Base-by-base conservation (phyloP, 257 asterid species). In the Solanum ossicruentum region DNA sequence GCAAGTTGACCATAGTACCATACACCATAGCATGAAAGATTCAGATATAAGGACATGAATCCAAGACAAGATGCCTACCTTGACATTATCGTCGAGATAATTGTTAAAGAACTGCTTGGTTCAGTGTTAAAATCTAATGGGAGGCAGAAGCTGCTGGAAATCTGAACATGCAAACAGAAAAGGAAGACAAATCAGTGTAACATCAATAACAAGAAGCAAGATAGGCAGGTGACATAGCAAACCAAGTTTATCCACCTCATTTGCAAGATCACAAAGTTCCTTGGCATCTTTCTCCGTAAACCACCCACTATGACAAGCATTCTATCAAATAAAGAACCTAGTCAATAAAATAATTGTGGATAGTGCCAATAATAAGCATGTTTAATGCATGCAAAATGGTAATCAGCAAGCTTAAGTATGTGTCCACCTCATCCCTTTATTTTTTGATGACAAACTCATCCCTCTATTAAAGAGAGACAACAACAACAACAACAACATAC, bases 241-340 rank as follows among this genome's bases (percentile, higher is more conserved):
- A 55, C 55, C 65, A 85, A 78, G n/a, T 49, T 80, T 36, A 81
- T 45, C 26, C 70, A 94, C 98, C 99, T 94, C 90, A 26, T 89
- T 88, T 11, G 90, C 90, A 85, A 94, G 89, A 79, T 83, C 84
- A 87, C 72, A 84, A 36, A 95, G 95, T 84, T 93, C 97, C 87
- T 88, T 92, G 23, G 93, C 88, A 86, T 95, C 97, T 84, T 80
- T 85, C 80, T 88, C 94, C 73, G 94, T 67, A 91, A 94, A 95
- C 98, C 98, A 95, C 52, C 93, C 92, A 83, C 81, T 84, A 80
- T 88, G 89, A 90, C 99, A 92, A 86, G 99, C 99, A 88, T 85
- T 91, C 99, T 95, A 86, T 85, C 86, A 88, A 81, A 88, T 21
- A 90, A 87, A 88, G 55, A 66, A 67, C 85, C 32, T 85, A 58